Base-by-base conservation (phyloP, 441 rosid genomes). In the Aleurites moluccanus region DNA sequence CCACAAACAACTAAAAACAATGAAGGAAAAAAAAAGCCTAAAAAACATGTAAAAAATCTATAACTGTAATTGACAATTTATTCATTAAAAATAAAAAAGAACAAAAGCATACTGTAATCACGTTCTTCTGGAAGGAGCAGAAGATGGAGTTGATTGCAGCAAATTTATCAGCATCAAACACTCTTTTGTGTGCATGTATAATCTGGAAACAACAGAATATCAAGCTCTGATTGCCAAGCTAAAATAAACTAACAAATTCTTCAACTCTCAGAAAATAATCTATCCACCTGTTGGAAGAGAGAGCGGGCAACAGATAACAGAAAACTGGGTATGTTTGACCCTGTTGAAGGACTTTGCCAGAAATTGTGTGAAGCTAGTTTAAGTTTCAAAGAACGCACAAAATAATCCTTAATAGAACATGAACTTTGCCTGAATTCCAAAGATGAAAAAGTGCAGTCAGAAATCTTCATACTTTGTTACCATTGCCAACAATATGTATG, bases 211-310 rank as follows among this genome's bases (percentile, higher is more conserved):
- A 75, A 74, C 53, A 72, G 35, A 71, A 77, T 38, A 81, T 74
- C 40, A 86, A 66, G 14, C 49, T 49, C 71, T 23, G 35, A 50
- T 60, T 40, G 38, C 14, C 20, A 40, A 73, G 64, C 45, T 16
- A 69, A 69, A 44, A 55, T 64, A 62, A 76, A 53, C 44, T 70
- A 69, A 52, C 28, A 44, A 56, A 75, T 60, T 44, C 14, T 52
- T 42, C 55, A 75, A 78, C 30, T 40, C 44, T 66, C 25, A 71
- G 64, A 72, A 74, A 42, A 72, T 67, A 74, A 69, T 44, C 50
- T 20, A 52, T 8, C 20, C 80, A 96, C 99, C 97, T 92, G 96
- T 68, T 84, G 87, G 74, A 93, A 83, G 77, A 91, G 89, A 50
- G 85, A 78, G 38, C 91, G 86, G 64, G 95, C 92, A 82, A 79